Conservation (phyloP, 1,139 yeast genomes). For the Yamadazyma diddensiae region DNA sequence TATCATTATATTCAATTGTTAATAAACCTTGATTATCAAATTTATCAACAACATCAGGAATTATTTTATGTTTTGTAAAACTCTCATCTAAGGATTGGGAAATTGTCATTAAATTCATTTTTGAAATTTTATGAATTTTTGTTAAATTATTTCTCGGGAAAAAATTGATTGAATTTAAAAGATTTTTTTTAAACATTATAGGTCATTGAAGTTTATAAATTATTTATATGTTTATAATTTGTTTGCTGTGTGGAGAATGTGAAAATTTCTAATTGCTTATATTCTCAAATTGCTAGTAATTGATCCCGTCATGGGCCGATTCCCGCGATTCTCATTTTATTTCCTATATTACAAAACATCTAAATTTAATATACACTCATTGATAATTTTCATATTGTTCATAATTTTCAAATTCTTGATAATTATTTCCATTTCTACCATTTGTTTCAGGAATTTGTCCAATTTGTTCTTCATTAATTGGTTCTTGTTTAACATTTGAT, state of each 20-base stretch:
- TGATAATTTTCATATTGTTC: constrained; percentile 14
- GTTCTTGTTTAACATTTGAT: not conserved
- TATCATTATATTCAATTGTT: constrained; percentile 47
- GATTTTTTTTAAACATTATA: constrained; percentile 6
- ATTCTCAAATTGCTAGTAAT: too few species aligned
- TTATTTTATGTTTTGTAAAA: constrained; percentile 55
- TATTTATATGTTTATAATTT: not conserved
- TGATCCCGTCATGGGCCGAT: too few species aligned
- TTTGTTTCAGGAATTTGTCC: constrained; percentile 6
- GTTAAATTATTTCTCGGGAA: constrained; percentile 2
- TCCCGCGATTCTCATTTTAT: too few species aligned
- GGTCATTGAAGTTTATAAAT: constrained; percentile 3
- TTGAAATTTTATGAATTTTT: constrained; percentile 5
- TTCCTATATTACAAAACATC: too few species aligned
- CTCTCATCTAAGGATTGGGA: constrained; percentile 62
- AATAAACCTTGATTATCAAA: constrained; percentile 46
- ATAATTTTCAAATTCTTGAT: constrained; percentile 14
- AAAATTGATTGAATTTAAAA: constrained; percentile 2
- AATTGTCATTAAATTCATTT: constrained; percentile 51
- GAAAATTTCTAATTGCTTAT: not conserved
- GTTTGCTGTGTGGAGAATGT: constrained; percentile 1
- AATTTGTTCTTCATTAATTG: not conserved
- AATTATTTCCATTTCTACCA: constrained; percentile 10
- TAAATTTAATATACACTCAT: too few species aligned
- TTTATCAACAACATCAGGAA: constrained; percentile 60